These are phyloP conservation scores for Myxozyma udenii DNA, from an alignment of 805 yeast species.

Conservation along the genomic window DNA sequence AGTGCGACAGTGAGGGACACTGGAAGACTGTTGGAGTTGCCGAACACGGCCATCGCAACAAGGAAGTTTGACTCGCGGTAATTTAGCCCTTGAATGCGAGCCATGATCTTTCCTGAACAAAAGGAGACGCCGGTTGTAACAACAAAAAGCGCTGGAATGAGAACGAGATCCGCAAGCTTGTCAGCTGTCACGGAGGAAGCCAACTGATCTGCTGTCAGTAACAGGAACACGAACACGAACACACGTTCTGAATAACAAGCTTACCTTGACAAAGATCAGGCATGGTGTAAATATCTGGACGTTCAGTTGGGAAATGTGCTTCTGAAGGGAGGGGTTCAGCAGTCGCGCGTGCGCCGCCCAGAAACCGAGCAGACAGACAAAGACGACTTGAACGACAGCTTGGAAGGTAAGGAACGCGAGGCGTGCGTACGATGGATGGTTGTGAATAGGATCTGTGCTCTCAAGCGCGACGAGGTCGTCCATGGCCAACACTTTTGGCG, in stretches of 20 bases:
- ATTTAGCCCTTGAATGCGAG: constrained; percentile 56
- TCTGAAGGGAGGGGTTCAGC: constrained; percentile 70
- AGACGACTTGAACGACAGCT: constrained; percentile 86
- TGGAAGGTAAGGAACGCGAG: constrained; percentile 72
- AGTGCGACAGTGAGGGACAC: constrained; percentile 79
- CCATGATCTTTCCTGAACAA: constrained; percentile 55
- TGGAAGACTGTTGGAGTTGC: constrained; percentile 91
- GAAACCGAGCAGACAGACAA: constrained; percentile 82
- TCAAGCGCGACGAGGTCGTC: too few relatives aligned
- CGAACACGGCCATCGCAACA: constrained; percentile 94
- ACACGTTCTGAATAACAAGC: constrained; percentile 35
- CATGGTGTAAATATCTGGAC: constrained; percentile 95
- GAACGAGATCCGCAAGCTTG: constrained; percentile 72
- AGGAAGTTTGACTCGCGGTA: constrained; percentile 83
- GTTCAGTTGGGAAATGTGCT: constrained; percentile 68
- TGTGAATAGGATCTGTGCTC: too few relatives aligned
- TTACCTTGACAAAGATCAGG: constrained; percentile 76
- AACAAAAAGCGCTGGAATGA: constrained; percentile 83
- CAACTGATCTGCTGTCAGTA: constrained; percentile 37
- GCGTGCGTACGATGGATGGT: constrained; percentile 35
- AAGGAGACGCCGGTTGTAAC: constrained; percentile 76
- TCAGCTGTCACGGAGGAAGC: constrained; percentile 65
- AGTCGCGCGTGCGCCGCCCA: constrained; percentile 74
- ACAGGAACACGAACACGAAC: neutral
- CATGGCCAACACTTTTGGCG: neutral